Evolutionary conservation across 805 yeast genomes (phyloP), one percentile per base, ranked within the genome.

Genomic region (Yarrowia yakushimensis): DNA sequence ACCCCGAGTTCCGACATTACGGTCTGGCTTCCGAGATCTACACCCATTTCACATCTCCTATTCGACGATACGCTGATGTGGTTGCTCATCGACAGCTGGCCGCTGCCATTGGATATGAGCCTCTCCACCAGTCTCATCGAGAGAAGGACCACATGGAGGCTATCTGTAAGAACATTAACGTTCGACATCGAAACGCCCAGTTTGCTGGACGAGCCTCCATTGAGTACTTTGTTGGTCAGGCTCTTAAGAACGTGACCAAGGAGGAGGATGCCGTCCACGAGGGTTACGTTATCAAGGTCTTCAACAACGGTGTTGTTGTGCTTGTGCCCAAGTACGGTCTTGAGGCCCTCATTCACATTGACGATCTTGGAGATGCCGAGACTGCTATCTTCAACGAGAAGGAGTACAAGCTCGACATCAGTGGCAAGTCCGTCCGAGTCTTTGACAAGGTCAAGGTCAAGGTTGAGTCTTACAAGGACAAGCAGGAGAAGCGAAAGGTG

Each of bases 151-250:
- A 90, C 77, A 89, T 94, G 92, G 97, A 93, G 67, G 73, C 84
- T 66, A 85, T 94, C 64, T 91, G 92, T 69, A 84, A 85, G 68
- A 94, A 94, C 72, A 92, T 94, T 71, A 94, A 94, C 78, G 85
- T 82, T 68, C 86, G 97, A 68, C 99, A 94, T 74, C 85, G 99
- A 75, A 94, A 94, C 72, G 99, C 99, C 0, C 99, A 94, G 76
- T 89, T 93, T 79, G 99, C 99, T 1, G 99, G 99, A 37, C 83
- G 99, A 72, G 97, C 99, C 20, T 88, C 96, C 72, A 90, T 94
- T 65, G 99, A 94, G 73, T 94, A 94, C 76, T 94, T 90, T 71
- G 99, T 94, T 55, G 99, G 99, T 9, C 98, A 94, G 77, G 97
- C 93, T 42, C 88, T 94, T 88, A 55, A 55, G 39, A 55, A 55